Evolutionary conservation across 2,329 filamentous ascomycete genomes (phyloP), one percentile per base, ranked within the genome.

Genomic region (Monosporascus sp.): DNA sequence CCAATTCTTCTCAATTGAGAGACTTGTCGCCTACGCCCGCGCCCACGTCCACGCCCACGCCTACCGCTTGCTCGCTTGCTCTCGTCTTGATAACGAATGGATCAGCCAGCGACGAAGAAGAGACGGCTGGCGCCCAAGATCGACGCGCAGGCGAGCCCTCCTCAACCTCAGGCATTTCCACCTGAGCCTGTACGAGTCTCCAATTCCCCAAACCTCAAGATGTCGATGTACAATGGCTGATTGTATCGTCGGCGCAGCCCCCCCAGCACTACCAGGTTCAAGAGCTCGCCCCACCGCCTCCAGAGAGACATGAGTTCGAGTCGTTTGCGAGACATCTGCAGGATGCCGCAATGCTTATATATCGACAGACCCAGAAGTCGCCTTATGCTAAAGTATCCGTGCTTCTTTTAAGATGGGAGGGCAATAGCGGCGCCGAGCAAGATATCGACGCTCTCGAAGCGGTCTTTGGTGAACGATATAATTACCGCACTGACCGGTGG

Each of bases 261-360:
- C 58, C 63, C 37, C 63, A 65, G 50, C 61, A 62, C 38, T 68
- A 63, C 45, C 65, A 61, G 31, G 58, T 58, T 11, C 65, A 64
- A 52, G 65, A 68, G 27, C 56, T 53, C 15, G 58, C 63, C 46
- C 66, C 64, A 45, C 65, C 65, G 46, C 61, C 66, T 37, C 63
- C 64, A 8, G 77, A 82, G 61, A 77, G 80, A 59, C 77, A 82
- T 68, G 82, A 85, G 62, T 87, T 86, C 69, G 83, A 86, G 68
- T 78, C 81, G 50, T 86, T 86, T 64, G 83, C 83, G 55, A 78
- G 83, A 47, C 83, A 87, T 70, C 76, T 87, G 45, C 83, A 87
- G 65, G 83, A 86, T 76, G 83, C 83, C 48, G 83, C 83, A 58
- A 84, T 85, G 78, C 74, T 84, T 62, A 84, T 87, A 59, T 81